phyloP scores from a whole-genome alignment of 495 filamentous ascomycete genomes.

The Hypoxylon fragiforme region DNA sequence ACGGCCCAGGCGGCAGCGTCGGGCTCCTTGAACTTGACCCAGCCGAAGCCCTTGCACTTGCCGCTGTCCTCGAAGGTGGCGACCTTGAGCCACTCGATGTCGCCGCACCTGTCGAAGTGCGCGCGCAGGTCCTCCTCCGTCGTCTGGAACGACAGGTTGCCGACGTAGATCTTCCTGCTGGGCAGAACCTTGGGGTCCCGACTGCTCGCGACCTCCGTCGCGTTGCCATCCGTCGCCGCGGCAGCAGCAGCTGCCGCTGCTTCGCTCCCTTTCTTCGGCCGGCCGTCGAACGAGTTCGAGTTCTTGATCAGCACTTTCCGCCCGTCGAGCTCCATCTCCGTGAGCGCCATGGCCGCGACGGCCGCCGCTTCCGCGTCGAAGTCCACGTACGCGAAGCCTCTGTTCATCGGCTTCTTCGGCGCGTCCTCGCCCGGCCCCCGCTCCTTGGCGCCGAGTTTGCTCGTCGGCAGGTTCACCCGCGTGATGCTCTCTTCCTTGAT shows the following conservation, averaged over 20 bases:
- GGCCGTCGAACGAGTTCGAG: constrained; percentile 79
- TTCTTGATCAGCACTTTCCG: constrained; percentile 91
- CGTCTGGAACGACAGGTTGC: constrained; percentile 83
- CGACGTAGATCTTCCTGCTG: constrained; percentile 83
- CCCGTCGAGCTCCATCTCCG: constrained; percentile 73
- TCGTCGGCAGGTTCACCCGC: constrained; percentile 75
- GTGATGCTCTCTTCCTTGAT: constrained; percentile 75
- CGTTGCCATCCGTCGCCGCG: constrained; percentile 52
- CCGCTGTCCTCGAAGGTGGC: constrained; percentile 96
- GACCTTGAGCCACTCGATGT: constrained; percentile 75
- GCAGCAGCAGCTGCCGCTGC: constrained; percentile 40
- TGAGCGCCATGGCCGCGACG: constrained; percentile 72
- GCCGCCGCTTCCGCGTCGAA: constrained; percentile 71
- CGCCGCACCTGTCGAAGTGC: constrained; percentile 82
- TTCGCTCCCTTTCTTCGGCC: constrained; percentile 55
- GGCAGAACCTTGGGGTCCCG: constrained; percentile 68
- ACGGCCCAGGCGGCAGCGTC: constrained; percentile 77
- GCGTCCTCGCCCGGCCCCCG: constrained; percentile 47
- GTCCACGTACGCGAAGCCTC: constrained; percentile 95
- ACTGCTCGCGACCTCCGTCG: no score
- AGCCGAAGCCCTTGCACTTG: constrained; percentile 97
- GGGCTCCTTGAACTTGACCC: constrained; percentile 84
- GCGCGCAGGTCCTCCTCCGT: constrained; percentile 77
- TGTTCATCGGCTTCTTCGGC: constrained; percentile 55
- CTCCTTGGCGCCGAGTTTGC: constrained; percentile 35